These are phyloP conservation scores for Drechslerella dactyloides DNA, from an alignment of 2,329 filamentous ascomycete species.

Conservation along the genomic window DNA sequence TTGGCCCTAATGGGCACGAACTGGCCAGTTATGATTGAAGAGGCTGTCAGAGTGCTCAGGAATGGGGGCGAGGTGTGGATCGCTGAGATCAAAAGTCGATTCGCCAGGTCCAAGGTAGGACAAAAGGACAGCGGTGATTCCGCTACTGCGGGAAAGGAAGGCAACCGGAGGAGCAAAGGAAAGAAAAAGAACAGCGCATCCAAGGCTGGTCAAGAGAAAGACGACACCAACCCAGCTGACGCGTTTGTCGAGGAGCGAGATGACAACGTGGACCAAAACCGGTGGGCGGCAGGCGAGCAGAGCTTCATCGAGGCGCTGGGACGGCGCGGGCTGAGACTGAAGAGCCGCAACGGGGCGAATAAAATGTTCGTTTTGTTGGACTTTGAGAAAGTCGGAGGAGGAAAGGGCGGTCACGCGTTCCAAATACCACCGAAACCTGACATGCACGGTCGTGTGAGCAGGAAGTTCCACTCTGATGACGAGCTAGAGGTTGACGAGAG, in stretches of 20 bases:
- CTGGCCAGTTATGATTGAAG: conserved; percentile 95
- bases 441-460: conserved; percentile 57
- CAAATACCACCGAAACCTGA: conserved; percentile 51
- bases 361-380: conserved; percentile 99
- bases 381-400: conserved; percentile 82
- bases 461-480: conserved; percentile 68
- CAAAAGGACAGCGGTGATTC: conserved; percentile 61
- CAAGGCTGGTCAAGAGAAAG: conserved; percentile 60
- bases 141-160: conserved; percentile 55
- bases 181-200: conserved; percentile 61
- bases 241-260: conserved; percentile 72
- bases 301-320: conserved; percentile 84
- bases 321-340: conserved; percentile 82
- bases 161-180: conserved; percentile 57
- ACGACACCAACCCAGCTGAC: conserved; percentile 62
- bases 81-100: conserved; percentile 93
- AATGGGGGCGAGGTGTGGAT: conserved; percentile 98
- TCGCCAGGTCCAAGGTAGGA: conserved; percentile 66
- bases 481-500: conserved; percentile 65
- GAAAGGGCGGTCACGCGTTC: conserved; percentile 56
- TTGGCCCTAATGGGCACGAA: conserved; percentile 98
- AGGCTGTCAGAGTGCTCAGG: conserved; percentile 87
- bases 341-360: conserved; percentile 79
- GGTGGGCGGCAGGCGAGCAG: conserved; percentile 79
- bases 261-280: conserved; percentile 67